Evolutionary conservation across 306 rosid genomes (phyloP), one percentile per base, ranked within the genome.

Genomic region (Astragalus membranaceus): DNA sequence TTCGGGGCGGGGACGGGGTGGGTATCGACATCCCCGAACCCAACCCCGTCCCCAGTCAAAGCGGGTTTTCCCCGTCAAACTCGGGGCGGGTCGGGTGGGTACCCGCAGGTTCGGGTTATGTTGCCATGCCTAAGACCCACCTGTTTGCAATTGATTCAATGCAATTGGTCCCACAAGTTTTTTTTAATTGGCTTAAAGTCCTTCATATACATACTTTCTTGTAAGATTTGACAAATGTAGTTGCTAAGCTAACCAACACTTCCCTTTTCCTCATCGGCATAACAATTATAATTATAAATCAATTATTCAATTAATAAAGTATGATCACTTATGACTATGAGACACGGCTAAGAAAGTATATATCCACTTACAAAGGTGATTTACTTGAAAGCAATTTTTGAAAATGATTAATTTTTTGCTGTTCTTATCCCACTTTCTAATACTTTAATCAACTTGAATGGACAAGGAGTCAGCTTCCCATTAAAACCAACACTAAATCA

Each of bases 391-490:
- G 76, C 78, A 55, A 46, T 49, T 48, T 29, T 43, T 20, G 53
- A 54, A 53, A 20, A 20, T 20, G 23, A 20, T 20, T 65, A 16
- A 64, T 80, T 65, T 23, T 65, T 80, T 53, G 16, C 23, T 17
- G 12, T 35, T 58, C 54, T 50, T 60, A 44, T 69, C 55, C 8
- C 46, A 55, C 66, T 44, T 42, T 62, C 35, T 55, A 64, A 55
- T 64, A 33, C 33, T 15, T 47, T 59, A 47, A 20, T 73, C 79
- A 73, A 79, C 59, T 58, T 58, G 26, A 51, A 53, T 67, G 78
- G 75, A 33, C 54, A 33, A 30, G 13, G 58, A 79, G 70, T 81
- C 90, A 80, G 80, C 71, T 75, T 78, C 85, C 87, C 90, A 78
- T 87, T 78, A 26, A 79, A 36, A 39, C 4, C 54, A 39, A 26